Evolutionary conservation across 73 alveolate genomes (phyloP).

Genomic region (Diophrys appendiculata): DNA sequence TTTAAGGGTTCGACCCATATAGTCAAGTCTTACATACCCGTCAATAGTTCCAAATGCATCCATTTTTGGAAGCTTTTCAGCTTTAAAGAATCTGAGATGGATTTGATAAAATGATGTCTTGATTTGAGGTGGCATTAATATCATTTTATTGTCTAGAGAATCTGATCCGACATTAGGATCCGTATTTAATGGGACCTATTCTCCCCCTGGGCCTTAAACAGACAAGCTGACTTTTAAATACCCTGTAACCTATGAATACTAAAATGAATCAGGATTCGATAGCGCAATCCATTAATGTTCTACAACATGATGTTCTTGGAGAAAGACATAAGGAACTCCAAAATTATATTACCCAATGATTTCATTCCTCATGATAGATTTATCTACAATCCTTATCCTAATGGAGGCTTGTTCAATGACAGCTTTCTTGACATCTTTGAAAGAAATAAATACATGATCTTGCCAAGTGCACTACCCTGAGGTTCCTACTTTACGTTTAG

Average conservation of each 20-base stretch:
- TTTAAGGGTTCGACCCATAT: constrained; percentile 55
- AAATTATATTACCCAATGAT: constrained; percentile 41
- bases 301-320: constrained; percentile 70
- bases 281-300: constrained; percentile 91
- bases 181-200: constrained; percentile 69
- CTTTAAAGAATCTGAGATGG: constrained; percentile 69
- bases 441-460: constrained; percentile 73
- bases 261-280: constrained; percentile 81
- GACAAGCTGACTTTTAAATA: constrained; percentile 82
- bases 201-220: constrained; percentile 78
- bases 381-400: constrained; percentile 33
- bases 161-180: constrained; percentile 17
- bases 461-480: constrained; percentile 49
- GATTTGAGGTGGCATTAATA: constrained; percentile 86
- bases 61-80: constrained; percentile 85
- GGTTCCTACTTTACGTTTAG: constrained; percentile 66
- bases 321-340: constrained; percentile 14
- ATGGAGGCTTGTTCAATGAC: constrained; percentile 44
- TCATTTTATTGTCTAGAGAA: constrained; percentile 37
- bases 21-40: constrained; percentile 66
- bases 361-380: constrained; percentile 41
- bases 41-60: constrained; percentile 75
- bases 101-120: constrained; percentile 76
- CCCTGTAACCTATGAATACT: constrained; percentile 83
- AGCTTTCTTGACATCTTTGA: constrained; percentile 29